A percentile compares a stretch with the other conserved stretches of the same genome.
These are phyloP conservation scores for Alternaria hordeiaustralica DNA, from an alignment of 2,329 filamentous ascomycete species.

Conservation along the genomic window DNA sequence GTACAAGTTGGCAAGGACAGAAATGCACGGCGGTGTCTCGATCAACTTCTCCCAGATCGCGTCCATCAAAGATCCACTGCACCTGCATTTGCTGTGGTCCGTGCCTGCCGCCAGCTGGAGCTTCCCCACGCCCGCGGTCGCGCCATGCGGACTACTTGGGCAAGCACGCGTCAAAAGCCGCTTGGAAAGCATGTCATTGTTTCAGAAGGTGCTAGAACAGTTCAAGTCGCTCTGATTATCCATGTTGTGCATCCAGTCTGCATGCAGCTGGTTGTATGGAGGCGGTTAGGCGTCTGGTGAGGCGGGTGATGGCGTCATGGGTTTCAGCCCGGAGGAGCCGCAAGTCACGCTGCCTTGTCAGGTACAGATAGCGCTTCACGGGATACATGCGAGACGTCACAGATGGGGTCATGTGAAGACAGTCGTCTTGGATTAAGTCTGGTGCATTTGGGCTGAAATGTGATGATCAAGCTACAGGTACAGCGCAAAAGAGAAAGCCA, in stretches of 20 bases:
- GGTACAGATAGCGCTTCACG: slow-evolving; percentile 18
- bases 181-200: background rate
- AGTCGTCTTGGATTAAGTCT: slow-evolving; percentile 16
- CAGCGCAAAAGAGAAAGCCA: slow-evolving; percentile 22
- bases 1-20: background rate
- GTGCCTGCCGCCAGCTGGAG: slow-evolving; percentile 19
- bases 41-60: slow-evolving; percentile 21
- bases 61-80: slow-evolving; percentile 19
- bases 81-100: slow-evolving; percentile 22
- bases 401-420: background rate
- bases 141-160: background rate
- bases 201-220: background rate
- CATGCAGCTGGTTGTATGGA: background rate
- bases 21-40: background rate
- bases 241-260: background rate
- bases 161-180: background rate
- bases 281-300: slow-evolving; percentile 16
- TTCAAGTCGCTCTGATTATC: background rate
- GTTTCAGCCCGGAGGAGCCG: slow-evolving; percentile 35
- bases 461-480: slow-evolving; percentile 30
- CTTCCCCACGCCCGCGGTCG: slow-evolving; percentile 19
- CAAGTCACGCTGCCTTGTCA: slow-evolving; percentile 41
- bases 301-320: slow-evolving; percentile 43
- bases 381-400: slow-evolving; percentile 6
- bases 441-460: slow-evolving; percentile 27